phyloP scores from a whole-genome alignment of 441 rosid genomes.

The Adansonia gregorii region DNA sequence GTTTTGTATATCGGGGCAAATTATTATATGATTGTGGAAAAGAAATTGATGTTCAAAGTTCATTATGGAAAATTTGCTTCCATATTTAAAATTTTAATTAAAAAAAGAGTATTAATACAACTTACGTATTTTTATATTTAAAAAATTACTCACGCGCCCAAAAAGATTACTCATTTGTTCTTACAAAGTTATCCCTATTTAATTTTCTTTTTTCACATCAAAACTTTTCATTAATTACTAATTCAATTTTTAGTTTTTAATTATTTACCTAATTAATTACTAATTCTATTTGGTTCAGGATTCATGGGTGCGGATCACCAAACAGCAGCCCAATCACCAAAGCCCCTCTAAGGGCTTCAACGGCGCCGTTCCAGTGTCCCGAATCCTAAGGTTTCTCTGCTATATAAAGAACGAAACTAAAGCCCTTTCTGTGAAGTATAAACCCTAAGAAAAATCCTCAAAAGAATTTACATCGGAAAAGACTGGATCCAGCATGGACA shows the following conservation, averaged over 20 bases:
- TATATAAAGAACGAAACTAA: neutral
- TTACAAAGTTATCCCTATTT: too few species aligned
- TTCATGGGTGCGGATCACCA: too few species aligned
- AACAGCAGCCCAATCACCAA: neutral
- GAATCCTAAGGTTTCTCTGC: conserved; percentile 8
- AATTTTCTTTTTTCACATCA: too few species aligned
- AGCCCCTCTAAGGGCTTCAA: neutral
- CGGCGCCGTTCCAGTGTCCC: neutral
- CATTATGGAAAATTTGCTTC: neutral
- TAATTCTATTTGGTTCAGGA: neutral
- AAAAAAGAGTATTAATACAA: too few species aligned
- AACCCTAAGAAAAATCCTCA: conserved; percentile 23
- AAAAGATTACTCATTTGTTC: too few species aligned
- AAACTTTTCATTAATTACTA: too few species aligned
- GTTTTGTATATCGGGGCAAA: neutral
- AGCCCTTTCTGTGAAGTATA: conserved; percentile 12
- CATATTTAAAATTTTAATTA: too few species aligned
- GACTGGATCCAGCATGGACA: conserved; percentile 60
- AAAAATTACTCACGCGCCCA: too few species aligned
- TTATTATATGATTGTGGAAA: neutral
- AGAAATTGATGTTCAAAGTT: neutral
- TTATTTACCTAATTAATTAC: too few species aligned
- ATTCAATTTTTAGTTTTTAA: too few species aligned
- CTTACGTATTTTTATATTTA: neutral
- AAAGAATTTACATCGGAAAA: neutral